These are phyloP conservation scores for Botrytis paeoniae DNA, from an alignment of 2,329 filamentous ascomycete genomes.

Conservation along the genomic window DNA sequence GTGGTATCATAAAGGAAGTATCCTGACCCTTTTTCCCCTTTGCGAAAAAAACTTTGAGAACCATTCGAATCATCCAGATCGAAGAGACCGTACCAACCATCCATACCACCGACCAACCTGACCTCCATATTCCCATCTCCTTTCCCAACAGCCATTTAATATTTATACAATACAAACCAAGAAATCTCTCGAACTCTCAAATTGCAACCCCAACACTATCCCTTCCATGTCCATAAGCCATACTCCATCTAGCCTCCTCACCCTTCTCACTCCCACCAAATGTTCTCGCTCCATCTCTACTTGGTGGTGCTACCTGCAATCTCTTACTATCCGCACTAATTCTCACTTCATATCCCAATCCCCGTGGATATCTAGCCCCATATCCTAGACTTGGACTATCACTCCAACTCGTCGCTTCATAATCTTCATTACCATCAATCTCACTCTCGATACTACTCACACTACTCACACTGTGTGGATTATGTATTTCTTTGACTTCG, in stretches of 20 bases:
- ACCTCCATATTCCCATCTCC: not conserved
- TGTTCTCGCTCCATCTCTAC: not conserved
- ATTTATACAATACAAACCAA: not conserved
- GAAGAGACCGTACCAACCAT: not conserved
- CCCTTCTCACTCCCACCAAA: constrained; percentile 40
- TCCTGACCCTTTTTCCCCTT: not conserved
- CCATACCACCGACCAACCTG: not conserved
- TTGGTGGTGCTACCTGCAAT: not conserved
- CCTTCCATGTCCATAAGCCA: constrained; percentile 31
- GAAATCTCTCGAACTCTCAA: constrained; percentile 25
- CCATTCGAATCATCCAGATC: not conserved
- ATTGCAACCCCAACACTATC: constrained; percentile 49
- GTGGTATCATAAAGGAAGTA: constrained; percentile 12
- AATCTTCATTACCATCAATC: constrained; percentile 2
- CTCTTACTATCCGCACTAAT: constrained; percentile 2
- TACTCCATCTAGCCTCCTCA: constrained; percentile 37
- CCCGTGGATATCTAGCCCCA: not conserved
- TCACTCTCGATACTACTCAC: constrained; percentile 14
- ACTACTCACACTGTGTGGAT: not conserved
- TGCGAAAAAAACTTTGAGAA: not conserved
- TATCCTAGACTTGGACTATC: constrained; percentile 9
- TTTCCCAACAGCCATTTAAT: not conserved
- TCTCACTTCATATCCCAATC: not conserved
- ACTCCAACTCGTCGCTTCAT: constrained; percentile 18
- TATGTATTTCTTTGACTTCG: constrained; percentile 27